Evolutionary conservation across 306 rosid species (phyloP), one percentile per base, ranked within the genome.

Genomic region (Glycine latifolia): DNA sequence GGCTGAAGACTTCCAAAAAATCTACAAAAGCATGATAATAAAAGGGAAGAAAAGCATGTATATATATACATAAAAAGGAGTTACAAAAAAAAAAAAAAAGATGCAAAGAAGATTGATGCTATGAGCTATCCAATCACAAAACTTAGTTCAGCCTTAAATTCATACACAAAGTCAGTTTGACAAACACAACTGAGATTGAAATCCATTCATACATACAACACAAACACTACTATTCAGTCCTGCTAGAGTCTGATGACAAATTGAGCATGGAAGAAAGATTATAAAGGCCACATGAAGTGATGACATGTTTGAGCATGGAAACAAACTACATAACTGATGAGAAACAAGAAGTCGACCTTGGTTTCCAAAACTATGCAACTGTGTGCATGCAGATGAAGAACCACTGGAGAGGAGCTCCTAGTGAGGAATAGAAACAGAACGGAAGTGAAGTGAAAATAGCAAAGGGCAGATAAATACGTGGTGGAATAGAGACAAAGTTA

Each of bases 311-410:
- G 31, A 26, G 31, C 31, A 26, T 26, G 31, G 31, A 26, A 26
- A 26, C 31, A 26, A 26, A 26, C 31, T 26, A 26, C 31, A 26
- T 26, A 26, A 26, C 31, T 26, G 31, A 26, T 26, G 31, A 26
- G 31, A 1, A 26, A 26, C 31, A 26, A 26, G 2, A 26, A 26
- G 31, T 26, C 2, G 15, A 89, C 93, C 88, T 87, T 84, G 73
- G 82, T 85, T 43, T 79, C 61, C 63, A 76, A 85, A 72, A 84
- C 78, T 88, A 78, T 49, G 87, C 81, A 86, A 76, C 50, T 44
- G 46, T 31, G 83, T 81, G 91, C 91, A 89, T 88, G 91, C 56
- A 82, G 75, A 73, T 85, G 82, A 73, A 85, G 82, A 82, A 85
- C 72, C 62, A 81, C 54, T 67, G 81, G 85, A 84, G 77, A 84